Evolutionary conservation across 2,329 filamentous ascomycete genomes (phyloP).

Genomic region (Dactylellina drechsleri): DNA sequence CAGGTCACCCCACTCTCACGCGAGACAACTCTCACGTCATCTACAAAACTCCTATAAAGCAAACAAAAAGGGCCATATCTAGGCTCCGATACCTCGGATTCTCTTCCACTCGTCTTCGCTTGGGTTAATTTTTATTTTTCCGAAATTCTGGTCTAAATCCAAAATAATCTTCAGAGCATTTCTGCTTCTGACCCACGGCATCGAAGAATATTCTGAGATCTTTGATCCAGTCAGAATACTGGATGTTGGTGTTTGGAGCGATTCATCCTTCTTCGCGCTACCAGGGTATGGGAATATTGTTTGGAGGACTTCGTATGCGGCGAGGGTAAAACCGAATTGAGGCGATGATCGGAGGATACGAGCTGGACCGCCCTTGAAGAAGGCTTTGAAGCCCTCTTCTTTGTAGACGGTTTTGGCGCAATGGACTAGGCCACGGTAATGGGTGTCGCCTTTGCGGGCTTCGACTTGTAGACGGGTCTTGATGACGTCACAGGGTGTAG

Average conservation of each 20-base stretch:
- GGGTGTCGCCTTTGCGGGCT: constrained; percentile 89
- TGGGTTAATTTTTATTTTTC: constrained; percentile 70
- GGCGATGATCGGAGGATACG: constrained; percentile 94
- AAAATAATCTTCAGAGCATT: constrained; percentile 96
- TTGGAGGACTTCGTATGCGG: constrained; percentile 92
- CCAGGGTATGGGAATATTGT: constrained; percentile 81
- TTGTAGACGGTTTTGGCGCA: constrained; percentile 82
- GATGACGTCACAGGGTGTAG: constrained; percentile 97
- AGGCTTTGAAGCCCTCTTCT: constrained; percentile 93
- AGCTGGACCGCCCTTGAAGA: constrained; percentile 98
- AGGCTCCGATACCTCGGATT: constrained; percentile 41
- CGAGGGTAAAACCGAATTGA: constrained; percentile 97
- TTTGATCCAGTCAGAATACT: constrained; percentile 66
- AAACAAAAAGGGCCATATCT: neutral
- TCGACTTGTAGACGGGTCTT: constrained; percentile 98
- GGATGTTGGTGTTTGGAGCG: constrained; percentile 58
- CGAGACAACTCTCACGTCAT: constrained; percentile 32
- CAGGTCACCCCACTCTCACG: constrained; percentile 41
- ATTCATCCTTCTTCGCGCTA: constrained; percentile 30
- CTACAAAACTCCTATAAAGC: constrained; percentile 2
- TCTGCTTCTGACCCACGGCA: constrained; percentile 76
- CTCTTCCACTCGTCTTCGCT: constrained; percentile 62
- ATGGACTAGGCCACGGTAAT: constrained; percentile 86
- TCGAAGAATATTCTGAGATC: constrained; percentile 59
- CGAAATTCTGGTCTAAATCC: constrained; percentile 93